A percentile compares a stretch with the other conserved stretches of the same genome.
Conservation (phyloP, 176 grass and related monocot genomes). For the Otatea glauca region DNA sequence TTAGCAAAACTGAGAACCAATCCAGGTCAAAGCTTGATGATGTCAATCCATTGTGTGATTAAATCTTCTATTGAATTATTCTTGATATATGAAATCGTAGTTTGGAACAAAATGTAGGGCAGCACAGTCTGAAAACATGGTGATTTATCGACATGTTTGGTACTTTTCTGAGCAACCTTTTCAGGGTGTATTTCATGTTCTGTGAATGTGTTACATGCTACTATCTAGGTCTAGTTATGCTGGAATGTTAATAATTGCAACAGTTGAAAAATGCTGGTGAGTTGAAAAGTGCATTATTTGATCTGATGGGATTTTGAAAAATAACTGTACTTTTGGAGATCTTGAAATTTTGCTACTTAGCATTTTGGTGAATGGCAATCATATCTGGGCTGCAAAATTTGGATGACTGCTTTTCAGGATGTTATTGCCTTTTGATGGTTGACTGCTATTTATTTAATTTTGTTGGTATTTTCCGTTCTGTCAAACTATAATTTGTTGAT, state of each 20-base stretch:
- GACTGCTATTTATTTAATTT: slow-evolving; percentile 13
- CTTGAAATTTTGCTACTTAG: not conserved
- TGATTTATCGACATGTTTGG: not conserved
- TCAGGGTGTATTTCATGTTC: not conserved
- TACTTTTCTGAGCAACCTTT: not conserved
- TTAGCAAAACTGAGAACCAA: slow-evolving; percentile 16
- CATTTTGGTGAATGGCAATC: not conserved
- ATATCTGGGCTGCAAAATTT: slow-evolving; percentile 4
- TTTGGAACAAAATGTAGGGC: not conserved
- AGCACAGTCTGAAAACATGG: slow-evolving; percentile 15
- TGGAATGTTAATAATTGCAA: not conserved
- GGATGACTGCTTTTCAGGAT: not conserved
- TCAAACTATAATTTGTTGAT: slow-evolving; percentile 42
- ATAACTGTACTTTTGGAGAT: not conserved
- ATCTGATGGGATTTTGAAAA: not conserved
- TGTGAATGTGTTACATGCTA: not conserved
- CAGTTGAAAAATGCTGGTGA: not conserved
- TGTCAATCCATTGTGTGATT: not conserved
- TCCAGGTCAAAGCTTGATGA: not conserved
- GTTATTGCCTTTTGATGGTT: slow-evolving; percentile 19
- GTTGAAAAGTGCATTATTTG: not conserved
- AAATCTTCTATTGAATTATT: slow-evolving; percentile 29
- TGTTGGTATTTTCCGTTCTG: slow-evolving; percentile 34
- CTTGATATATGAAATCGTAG: not conserved
- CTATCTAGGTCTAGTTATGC: not conserved